Evolutionary conservation across 108 stramenopile genomes (phyloP), one percentile per base, ranked within the genome.

Genomic region (Skeletonema marinoi): DNA sequence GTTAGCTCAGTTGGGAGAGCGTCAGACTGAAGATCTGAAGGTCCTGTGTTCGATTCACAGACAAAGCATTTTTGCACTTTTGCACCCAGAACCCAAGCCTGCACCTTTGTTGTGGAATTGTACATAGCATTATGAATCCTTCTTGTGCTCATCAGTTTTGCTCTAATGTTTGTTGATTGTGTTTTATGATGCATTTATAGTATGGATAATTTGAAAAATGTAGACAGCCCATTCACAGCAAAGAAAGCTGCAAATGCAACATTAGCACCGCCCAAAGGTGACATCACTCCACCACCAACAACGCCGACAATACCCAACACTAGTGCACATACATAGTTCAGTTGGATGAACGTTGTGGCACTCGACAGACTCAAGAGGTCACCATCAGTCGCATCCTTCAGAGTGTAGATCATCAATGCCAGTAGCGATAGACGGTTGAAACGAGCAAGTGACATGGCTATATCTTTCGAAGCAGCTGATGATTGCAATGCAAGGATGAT

Each of bases 351-450:
- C 1, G 92, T 90, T 1, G 89, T 88, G 48, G 87, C 89, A 3
- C 60, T 73, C 35, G 90, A 71, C 30, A 87, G 25, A 25, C 25
- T 25, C 25, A 25, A 25, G 25, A 25, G 77, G 65, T 87, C 79
- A 2, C 88, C 85, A 67, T 93, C 88, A 16, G 86, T 87, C 4
- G 89, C 89, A 78, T 90, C 89, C 60, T 90, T 89, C 38, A 93
- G 70, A 1, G 86, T 82, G 58, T 83, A 87, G 19, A 90, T 59
- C 31, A 86, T 75, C 3, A 78, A 70, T 3, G 87, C 68, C 30
- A 90, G 17, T 59, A 89, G 33, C 5, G 69, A 73, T 35, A 90
- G 73, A 14, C 87, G 81, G 19, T 81, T 75, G 39, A 87, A 77
- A 46, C 75, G 73, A 44, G 72, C 70, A 32, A 82, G 68, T 54